Conservation (phyloP, 2,329 filamentous ascomycete species). For the Hansfordia pulvinata region DNA sequence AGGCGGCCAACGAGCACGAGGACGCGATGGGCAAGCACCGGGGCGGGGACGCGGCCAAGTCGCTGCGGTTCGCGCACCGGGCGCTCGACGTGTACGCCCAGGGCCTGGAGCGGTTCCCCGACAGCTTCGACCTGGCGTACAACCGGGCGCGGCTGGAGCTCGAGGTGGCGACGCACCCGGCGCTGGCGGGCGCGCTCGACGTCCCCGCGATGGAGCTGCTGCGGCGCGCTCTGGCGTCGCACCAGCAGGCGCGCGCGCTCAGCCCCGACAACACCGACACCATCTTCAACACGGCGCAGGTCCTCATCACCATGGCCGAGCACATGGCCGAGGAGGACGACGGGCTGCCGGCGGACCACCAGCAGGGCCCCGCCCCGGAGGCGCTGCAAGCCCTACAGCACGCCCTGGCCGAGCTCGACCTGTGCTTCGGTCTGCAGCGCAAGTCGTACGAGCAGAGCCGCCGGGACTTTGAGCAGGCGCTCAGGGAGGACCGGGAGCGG, state of each 20-base stretch:
- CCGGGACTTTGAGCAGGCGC: too few species aligned
- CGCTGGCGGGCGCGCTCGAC: conserved; percentile 44
- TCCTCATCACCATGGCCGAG: conserved; percentile 54
- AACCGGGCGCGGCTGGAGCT: conserved; percentile 61
- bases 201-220: conserved; percentile 38
- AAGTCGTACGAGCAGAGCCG: conserved; percentile 14
- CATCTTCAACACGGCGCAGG: conserved; percentile 60
- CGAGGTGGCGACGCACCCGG: conserved; percentile 53
- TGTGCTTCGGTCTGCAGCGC: conserved; percentile 39
- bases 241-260: conserved; percentile 45
- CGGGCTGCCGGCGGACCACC: too few species aligned
- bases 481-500: conserved; percentile 20
- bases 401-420: conserved; percentile 12
- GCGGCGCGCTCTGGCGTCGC: conserved; percentile 46
- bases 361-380: conserved; percentile 20
- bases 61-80: conserved; percentile 39
- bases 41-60: conserved; percentile 54
- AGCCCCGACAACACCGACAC: conserved; percentile 52
- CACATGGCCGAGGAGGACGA: conserved; percentile 37
- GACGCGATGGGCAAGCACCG: conserved; percentile 65
- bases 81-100: conserved; percentile 54
- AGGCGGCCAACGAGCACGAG: conserved; percentile 52
- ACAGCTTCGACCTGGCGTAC: conserved; percentile 58
- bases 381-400: conserved; percentile 23
- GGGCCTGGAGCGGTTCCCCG: conserved; percentile 45